phyloP scores from a whole-genome alignment of 495 filamentous ascomycete genomes.

The Penicillium arizonense region DNA sequence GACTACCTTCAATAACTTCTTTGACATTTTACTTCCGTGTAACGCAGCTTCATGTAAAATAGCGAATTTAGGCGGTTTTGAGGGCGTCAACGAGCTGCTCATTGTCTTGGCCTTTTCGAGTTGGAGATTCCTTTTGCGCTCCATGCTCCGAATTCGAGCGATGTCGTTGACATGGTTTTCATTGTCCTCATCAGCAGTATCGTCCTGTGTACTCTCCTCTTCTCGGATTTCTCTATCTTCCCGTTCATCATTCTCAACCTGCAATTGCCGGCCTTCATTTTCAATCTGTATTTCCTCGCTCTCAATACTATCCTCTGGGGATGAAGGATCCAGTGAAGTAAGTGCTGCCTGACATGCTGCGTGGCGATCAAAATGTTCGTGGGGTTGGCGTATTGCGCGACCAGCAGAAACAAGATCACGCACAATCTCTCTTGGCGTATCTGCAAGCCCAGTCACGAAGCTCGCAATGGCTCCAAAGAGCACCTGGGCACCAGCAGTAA shows the following conservation, averaged over 20 bases:
- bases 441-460: conserved; percentile 77
- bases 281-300: not conserved
- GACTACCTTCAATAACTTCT: conserved; percentile 67
- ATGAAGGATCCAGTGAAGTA: not conserved
- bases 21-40: conserved; percentile 25
- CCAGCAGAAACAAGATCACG: conserved; percentile 53
- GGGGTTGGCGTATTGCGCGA: conserved; percentile 54
- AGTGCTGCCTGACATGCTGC: not conserved
- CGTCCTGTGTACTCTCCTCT: conserved; percentile 59
- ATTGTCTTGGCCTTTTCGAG: conserved; percentile 7
- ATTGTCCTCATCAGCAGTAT: not conserved
- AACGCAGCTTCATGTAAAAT: conserved; percentile 38
- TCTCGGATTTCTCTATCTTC: conserved; percentile 77
- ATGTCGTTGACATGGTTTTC: conserved; percentile 1
- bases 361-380: conserved; percentile 39
- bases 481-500: conserved; percentile 73
- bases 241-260: conserved; percentile 51
- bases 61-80: conserved; percentile 7
- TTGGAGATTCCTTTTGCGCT: conserved; percentile 12
- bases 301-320: not conserved
- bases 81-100: conserved; percentile 8
- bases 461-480: conserved; percentile 71
- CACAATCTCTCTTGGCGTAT: conserved; percentile 80
- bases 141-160: conserved; percentile 3
- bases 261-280: not conserved